Base-by-base conservation (phyloP, 495 filamentous ascomycete genomes). In the Echria macrotheca region DNA sequence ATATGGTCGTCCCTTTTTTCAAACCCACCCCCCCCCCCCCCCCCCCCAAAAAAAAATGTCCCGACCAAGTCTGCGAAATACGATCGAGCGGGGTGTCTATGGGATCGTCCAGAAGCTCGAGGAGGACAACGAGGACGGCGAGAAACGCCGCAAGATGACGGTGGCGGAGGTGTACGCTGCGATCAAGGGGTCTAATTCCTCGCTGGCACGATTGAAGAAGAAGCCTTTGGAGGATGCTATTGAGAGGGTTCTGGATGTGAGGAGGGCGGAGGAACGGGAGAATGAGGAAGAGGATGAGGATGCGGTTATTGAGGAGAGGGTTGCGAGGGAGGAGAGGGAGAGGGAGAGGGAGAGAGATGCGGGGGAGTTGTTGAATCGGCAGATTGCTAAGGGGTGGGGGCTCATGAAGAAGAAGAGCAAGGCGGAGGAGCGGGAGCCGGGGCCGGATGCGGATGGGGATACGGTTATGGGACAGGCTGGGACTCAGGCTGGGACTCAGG, bases 101-200 rank as follows among this genome's bases (percentile, higher is more conserved):
- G 84, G 87, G 63, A 71, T 90, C 44, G 81, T 90, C 51, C 73
- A 76, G 54, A 89, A 88, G 64, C 69, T 86, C 45, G 71, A 81
- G 45, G 59, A 64, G 50, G 69, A 80, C 39, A 56, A 67, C 12
- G 68, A 73, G 47, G 55, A 61, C 14, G 26, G 2, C 26, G 12
- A 4, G 8, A 33, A 18, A 36, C 36, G 56, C 70, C 19, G 29
- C 40, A 41, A 47, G 35, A 12, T 44, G 31, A 82, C 85, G 2
- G 73, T 84, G 1, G 62, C 78, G 1, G 65, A 66, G 1, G 79
- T 94, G 8, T 93, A 90, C 61, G 85, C 89, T 11, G 71, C 72
- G 43, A 86, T 96, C 54, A 86, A 87, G 57, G 72, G 72, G 53
- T 94, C 88, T 3, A 96, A 95, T 59, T 95, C 89, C 1, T 86